These are phyloP conservation scores for Oenanthe javanica DNA, from an alignment of 140 eudicot genomes.

Conservation along the genomic window DNA sequence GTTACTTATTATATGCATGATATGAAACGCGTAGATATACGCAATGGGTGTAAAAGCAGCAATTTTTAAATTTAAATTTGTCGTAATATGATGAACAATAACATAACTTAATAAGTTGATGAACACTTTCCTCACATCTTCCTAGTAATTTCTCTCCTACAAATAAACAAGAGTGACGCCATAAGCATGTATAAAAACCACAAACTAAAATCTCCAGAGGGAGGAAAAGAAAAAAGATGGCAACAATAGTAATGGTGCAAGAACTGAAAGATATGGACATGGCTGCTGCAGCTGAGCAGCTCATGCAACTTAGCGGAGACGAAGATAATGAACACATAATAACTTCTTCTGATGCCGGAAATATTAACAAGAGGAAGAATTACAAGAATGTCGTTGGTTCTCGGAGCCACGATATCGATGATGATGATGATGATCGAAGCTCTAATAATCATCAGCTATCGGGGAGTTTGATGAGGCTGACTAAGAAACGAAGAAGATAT, in stretches of 20 bases:
- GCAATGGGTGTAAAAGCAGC: neutral
- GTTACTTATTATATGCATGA: too few relatives aligned
- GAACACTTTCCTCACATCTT: constrained; percentile 1
- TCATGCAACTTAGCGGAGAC: constrained; percentile 20
- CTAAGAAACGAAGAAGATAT: constrained; percentile 22
- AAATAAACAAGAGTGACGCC: neutral
- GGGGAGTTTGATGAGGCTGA: neutral
- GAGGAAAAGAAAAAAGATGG: neutral
- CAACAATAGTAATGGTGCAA: neutral
- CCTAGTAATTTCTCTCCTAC: neutral
- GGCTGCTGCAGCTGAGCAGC: constrained; percentile 17
- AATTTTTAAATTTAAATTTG: neutral
- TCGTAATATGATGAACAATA: neutral
- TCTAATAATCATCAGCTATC: neutral
- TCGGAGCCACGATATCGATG: neutral
- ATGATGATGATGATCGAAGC: neutral
- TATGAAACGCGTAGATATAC: neutral
- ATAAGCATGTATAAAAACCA: neutral
- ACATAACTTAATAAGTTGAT: neutral
- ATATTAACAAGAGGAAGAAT: neutral
- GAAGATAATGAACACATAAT: neutral
- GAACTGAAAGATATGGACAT: constrained; percentile 6
- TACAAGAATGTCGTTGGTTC: neutral
- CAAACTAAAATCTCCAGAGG: neutral
- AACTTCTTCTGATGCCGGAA: neutral